Evolutionary conservation across 2,329 filamentous ascomycete genomes (phyloP), one percentile per base, ranked within the genome.

Genomic region (Scortechinia acanthostroma): DNA sequence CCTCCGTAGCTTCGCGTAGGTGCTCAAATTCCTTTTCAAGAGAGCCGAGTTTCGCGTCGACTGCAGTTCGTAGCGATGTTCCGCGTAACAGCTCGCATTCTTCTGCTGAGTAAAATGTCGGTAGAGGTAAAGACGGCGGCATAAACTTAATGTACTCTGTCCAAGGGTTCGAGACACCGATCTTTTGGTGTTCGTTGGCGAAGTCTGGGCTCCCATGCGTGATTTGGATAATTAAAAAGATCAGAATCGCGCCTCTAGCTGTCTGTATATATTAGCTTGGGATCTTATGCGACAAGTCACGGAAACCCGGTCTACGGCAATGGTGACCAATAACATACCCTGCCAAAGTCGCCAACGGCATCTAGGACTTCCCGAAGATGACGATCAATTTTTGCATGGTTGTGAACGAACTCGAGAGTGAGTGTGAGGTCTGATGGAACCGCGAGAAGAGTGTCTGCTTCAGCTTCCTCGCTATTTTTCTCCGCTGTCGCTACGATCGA

Each of bases 61-160:
- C 52, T 1, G 68, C 67, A 25, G 60, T 52, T 44, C 68, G 66
- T 13, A 84, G 65, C 1, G 80, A 81, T 0, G 80, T 83, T 6
- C 79, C 78, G 6, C 63, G 59, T 2, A 83, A 62, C 6, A 83
- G 60, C 23, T 70, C 66, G 16, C 66, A 62, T 56, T 83, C 78
- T 42, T 71, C 65, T 14, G 68, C 60, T 4, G 67, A 69, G 68
- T 78, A 83, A 49, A 76, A 76, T 0, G 77, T 83, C 2, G 80
- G 80, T 2, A 84, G 61, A 1, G 66, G 57, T 14, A 66, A 59
- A 35, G 71, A 69, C 16, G 71, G 60, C n/a, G 79, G 79, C 3
- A 84, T 63, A 50, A 77, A 78, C 48, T 77, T 76, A 53, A 83
- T 65, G 54, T 84, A 82, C 57, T 80, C 74, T 5, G 73, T 73